Base-by-base conservation (phyloP, 2,329 filamentous ascomycete genomes). In the Pseudogymnoascus sp. region DNA sequence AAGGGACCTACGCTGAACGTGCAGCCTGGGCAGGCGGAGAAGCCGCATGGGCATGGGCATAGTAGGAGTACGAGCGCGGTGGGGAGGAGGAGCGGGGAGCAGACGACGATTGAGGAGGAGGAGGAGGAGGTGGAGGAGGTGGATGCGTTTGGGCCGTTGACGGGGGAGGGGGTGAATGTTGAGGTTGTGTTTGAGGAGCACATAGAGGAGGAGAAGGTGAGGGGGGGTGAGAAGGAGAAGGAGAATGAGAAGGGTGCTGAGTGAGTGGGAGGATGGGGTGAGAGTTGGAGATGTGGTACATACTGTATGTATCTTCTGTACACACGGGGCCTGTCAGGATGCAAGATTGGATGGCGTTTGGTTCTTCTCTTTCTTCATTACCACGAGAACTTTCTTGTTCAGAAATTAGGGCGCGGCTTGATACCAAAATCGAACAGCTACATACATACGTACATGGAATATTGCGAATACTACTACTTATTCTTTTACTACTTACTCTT, bases 1-100 rank as follows among this genome's bases (percentile, higher is more conserved):
- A 93, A 93, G 73, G 91, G 91, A 0, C 91, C 91, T 0, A 86
- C 86, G 75, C 77, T 89, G 31, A 82, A 83, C 67, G 78, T 87
- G 56, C 46, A 53, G 14, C 24, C 46, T 16, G 46, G 46, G 6
- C 46, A 53, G 46, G 3, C 46, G 46, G 46, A 53, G 24, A 53
- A 53, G 14, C 14, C 46, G 24, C 46, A 53, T 53, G 80, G 61
- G 77, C 71, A n/a, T 75, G 66, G 65, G 72, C 76, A 82, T 62
- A 81, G 76, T 65, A 80, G 82, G 63, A 87, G 78, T 75, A 82
- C 82, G 1, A 91, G 89, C 69, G 82, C 85, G 2, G 84, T 75
- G 60, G 89, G 88, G 0, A 79, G 89, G 28, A 78, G 86, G 24
- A 92, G 89, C 62, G 87, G 86, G 7, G 90, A 93, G 75, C 87